Conservation (phyloP, 305 asterid genomes). For the Fraxinus floribunda region DNA sequence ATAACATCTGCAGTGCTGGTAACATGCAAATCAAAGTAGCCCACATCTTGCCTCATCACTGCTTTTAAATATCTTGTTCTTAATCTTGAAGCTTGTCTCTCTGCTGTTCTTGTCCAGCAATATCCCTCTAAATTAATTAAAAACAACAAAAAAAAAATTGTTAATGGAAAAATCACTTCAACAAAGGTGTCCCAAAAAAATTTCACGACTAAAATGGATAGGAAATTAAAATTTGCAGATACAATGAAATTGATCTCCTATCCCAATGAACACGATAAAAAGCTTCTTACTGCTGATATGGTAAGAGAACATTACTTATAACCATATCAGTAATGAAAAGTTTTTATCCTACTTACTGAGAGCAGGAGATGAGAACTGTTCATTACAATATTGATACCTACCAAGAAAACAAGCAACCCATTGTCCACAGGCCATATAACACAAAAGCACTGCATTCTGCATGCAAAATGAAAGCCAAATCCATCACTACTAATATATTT, state of each 20-base stretch:
- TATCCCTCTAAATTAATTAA: slow-evolving; percentile 62
- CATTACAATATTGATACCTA: not conserved
- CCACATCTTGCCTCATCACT: slow-evolving; percentile 92
- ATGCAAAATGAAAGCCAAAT: slow-evolving; percentile 24
- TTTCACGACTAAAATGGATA: not conserved
- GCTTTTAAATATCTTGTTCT: slow-evolving; percentile 77
- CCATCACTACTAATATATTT: not conserved
- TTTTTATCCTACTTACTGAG: not conserved
- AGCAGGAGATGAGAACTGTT: not conserved
- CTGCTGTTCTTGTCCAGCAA: slow-evolving; percentile 96
- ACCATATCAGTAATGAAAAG: not conserved
- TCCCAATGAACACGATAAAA: not conserved
- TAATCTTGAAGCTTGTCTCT: slow-evolving; percentile 80
- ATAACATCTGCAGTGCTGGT: slow-evolving; percentile 89
- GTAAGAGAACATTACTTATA: no score
- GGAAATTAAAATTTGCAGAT: not conserved
- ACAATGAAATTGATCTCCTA: not conserved
- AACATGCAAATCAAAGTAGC: slow-evolving; percentile 87
- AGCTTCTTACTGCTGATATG: not conserved
- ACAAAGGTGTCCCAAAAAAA: not conserved
- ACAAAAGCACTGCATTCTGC: slow-evolving; percentile 78
- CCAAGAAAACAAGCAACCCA: slow-evolving; percentile 70
- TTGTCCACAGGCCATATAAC: slow-evolving; percentile 77
- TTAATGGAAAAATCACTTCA: not conserved
- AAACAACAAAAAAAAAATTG: no score